Base-by-base conservation (phyloP, 2,329 filamentous ascomycete genomes). In the Alternaria ethzedia region DNA sequence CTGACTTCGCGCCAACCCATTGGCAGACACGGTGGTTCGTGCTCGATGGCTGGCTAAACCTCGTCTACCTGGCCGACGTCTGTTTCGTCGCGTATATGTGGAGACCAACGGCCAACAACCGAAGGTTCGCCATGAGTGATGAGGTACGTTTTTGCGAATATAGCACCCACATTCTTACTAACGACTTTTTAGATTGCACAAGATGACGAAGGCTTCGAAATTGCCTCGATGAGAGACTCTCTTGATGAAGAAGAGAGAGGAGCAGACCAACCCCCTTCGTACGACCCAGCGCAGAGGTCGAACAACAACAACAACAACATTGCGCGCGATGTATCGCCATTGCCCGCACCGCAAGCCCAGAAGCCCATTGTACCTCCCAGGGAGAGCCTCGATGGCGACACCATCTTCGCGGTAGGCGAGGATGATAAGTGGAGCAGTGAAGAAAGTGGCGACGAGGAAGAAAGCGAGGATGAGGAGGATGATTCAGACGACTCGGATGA, bases 1-100 rank as follows among this genome's bases (percentile, higher is more conserved):
- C 92, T 1, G 91, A 97, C 79, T 99, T 97, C 79, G 93, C 97
- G 5, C 96, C 96, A 2, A 92, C 93, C 72, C 95, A 99, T 81
- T 99, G 96, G 96, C 95, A 97, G 83, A 94, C 92, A 5, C 86
- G 96, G 64, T 99, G 96, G 96, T 99, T 99, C 76, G 88, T 99
- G 49, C 87, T 99, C 20, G 96, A 99, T 76, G 96, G 96, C 59
- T 99, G 96, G 96, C 85, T 98, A 54, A 98, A 98, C 79, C 82
- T 99, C 58, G 95, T 99, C 15, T 99, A 98, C 82, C 89, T 99
- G 67, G 92, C 92, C 63, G 95, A 99, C 75, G 93, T 99, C 25
- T 90, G 89, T 58, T 97, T 95, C 81, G 88, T 99, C 69, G 94
- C 96, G 21, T 99, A 98, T 80, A 86, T 99, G 57, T 99, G 96